These are phyloP conservation scores for Macrophomina tecta DNA, from an alignment of 2,329 filamentous ascomycete species.

Conservation along the genomic window DNA sequence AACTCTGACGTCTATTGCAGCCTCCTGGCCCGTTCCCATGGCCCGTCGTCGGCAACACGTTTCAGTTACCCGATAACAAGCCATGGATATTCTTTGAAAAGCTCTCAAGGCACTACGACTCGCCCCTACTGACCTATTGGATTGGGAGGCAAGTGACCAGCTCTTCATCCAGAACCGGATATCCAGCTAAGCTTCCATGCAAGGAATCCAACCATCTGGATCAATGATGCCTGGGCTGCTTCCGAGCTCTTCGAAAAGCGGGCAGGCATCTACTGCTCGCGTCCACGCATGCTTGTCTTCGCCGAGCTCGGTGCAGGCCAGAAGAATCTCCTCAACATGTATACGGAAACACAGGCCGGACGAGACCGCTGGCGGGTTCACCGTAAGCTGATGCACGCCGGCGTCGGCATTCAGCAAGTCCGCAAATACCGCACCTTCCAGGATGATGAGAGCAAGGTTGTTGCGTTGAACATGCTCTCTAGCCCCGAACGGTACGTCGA, in stretches of 20 bases:
- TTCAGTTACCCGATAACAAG: constrained; percentile 60
- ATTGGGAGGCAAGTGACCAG: constrained; percentile 43
- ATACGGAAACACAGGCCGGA: constrained; percentile 38
- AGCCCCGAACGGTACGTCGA: constrained; percentile 57
- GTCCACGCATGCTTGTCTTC: constrained; percentile 55
- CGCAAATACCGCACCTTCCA: constrained; percentile 62
- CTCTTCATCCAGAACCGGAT: constrained; percentile 25
- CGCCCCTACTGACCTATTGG: constrained; percentile 63
- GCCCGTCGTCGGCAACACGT: constrained; percentile 63
- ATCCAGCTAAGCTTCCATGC: constrained; percentile 47
- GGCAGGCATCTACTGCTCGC: constrained; percentile 59
- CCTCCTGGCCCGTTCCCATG: constrained; percentile 62
- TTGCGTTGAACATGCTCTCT: constrained; percentile 58
- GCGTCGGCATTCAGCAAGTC: constrained; percentile 57
- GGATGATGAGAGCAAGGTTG: constrained; percentile 63
- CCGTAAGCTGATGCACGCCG: constrained; percentile 44
- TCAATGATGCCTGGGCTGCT: constrained; percentile 55
- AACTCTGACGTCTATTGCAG: constrained; percentile 37
- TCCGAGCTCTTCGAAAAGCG: constrained; percentile 61
- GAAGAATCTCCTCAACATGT: constrained; percentile 45
- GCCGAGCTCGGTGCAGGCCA: constrained; percentile 46
- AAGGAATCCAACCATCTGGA: constrained; percentile 46
- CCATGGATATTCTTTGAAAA: constrained; percentile 65
- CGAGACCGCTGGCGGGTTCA: constrained; percentile 41
- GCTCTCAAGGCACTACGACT: constrained; percentile 56